Evolutionary conservation across 306 rosid species (phyloP), one percentile per base, ranked within the genome.

Genomic region (Vachellia collinsii): DNA sequence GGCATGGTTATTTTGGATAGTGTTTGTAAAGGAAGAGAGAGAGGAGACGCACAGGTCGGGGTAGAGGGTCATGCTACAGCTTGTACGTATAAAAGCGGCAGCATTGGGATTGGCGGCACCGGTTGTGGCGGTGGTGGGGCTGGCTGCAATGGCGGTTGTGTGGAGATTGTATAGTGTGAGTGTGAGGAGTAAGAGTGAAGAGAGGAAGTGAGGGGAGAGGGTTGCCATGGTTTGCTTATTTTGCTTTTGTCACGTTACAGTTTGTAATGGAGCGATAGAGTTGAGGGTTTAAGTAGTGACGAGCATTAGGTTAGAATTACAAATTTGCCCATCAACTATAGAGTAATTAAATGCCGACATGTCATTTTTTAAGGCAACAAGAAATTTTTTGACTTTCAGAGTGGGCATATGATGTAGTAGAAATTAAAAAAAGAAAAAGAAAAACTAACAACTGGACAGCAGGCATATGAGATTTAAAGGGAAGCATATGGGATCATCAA

Each of bases 11-110:
- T 79, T 80, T 16, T 84, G 87, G 25, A 92, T 82, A 29, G 82
- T 82, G 72, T 4, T 66, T 59, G 92, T 84, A 79, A 81, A 90
- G 80, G 88, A 91, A 17, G 89, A 83, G 54, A 92, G 93, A 6
- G 94, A 86, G 66, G 65, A 22, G 91, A 77, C 89, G 85, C 97
- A 92, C 67, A 90, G 67, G 70, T 86, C 87, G 0, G 94, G 97
- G 81, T 92, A 92, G 19, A 90, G 87, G 4, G 94, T 90, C 1
- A 83, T 50, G 68, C 22, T 61, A 82, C 97, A 92, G 77, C 86
- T 86, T 1, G 80, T 48, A n/a, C 94, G 97, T 92, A 92, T 90
- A 84, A 87, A 92, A 29, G 80, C 88, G 20, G 43, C 7, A 6
- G 68, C 12, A 4, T 17, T 16, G 2, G 65, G 4, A 10, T 22